phyloP scores from a whole-genome alignment of 176 grass and related monocot species.

The bread wheat (Triticum aestivum) region IWGSC_CS_RefSeq_v2.1 NC_057799.1:604542276-604542775 shows the following conservation, averaged over 20 bases:
- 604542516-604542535: slow-evolving; percentile 90
- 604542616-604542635: slow-evolving; percentile 60
- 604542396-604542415: not conserved
- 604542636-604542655: slow-evolving; percentile 99
- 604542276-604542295: not conserved
- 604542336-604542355: not conserved
- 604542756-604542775: not conserved
- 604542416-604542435: not conserved
- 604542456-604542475: slow-evolving; percentile 97
- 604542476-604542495: slow-evolving; percentile 91
- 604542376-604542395: not conserved
- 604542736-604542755: not conserved
- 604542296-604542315: not conserved
- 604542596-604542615: slow-evolving; percentile 79
- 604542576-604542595: slow-evolving; percentile 86
- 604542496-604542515: slow-evolving; percentile 86
- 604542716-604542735: slow-evolving; percentile 81
- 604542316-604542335: not conserved
- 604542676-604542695: slow-evolving; percentile 85
- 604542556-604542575: slow-evolving; percentile 87
- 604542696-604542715: slow-evolving; percentile 93
- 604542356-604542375: not conserved
- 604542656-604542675: slow-evolving; percentile 86
- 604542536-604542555: slow-evolving; percentile 90
- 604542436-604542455: slow-evolving; percentile 84